Percentiles rank a stretch among this genome's conserved stretches.
Evolutionary conservation across 106 monocot genomes (phyloP).

Genomic region (Triglochin maritima): DNA sequence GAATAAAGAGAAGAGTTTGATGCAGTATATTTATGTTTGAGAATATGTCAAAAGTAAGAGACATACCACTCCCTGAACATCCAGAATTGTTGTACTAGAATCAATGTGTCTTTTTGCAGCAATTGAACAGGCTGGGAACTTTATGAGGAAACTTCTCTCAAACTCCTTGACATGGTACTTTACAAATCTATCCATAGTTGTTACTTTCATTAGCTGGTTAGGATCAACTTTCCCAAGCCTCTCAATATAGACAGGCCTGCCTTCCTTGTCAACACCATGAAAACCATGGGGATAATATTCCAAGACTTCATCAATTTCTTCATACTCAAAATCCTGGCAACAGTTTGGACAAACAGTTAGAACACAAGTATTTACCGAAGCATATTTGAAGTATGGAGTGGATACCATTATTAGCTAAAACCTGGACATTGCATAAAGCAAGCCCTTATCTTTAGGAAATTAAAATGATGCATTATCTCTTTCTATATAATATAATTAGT

Average conservation of each 20-base stretch:
- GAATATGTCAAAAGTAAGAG: not conserved
- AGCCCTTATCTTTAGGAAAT: no score
- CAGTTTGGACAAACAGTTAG: not conserved
- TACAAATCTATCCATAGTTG: slow-evolving; percentile 63
- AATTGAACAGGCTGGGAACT: slow-evolving; percentile 74
- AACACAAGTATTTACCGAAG: no score
- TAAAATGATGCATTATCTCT: no score
- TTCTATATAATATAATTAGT: no score
- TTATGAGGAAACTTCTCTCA: slow-evolving; percentile 48
- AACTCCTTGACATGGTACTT: slow-evolving; percentile 78
- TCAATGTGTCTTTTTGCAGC: slow-evolving; percentile 78
- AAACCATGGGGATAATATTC: slow-evolving; percentile 72
- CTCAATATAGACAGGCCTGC: slow-evolving; percentile 78
- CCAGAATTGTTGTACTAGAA: slow-evolving; percentile 68
- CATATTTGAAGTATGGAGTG: no score
- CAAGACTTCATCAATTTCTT: slow-evolving; percentile 44
- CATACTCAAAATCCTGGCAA: slow-evolving; percentile 56
- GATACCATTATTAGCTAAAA: no score
- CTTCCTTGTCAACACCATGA: slow-evolving; percentile 77
- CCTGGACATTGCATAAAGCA: no score
- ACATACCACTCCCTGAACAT: slow-evolving; percentile 84
- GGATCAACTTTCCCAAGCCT: slow-evolving; percentile 67
- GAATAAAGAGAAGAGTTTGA: not conserved
- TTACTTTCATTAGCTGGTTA: slow-evolving; percentile 60
- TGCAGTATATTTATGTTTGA: not conserved